These are phyloP conservation scores for Blastocystis sp. DNA, from an alignment of 352 stramenopile species.

Conservation along the genomic window DNA sequence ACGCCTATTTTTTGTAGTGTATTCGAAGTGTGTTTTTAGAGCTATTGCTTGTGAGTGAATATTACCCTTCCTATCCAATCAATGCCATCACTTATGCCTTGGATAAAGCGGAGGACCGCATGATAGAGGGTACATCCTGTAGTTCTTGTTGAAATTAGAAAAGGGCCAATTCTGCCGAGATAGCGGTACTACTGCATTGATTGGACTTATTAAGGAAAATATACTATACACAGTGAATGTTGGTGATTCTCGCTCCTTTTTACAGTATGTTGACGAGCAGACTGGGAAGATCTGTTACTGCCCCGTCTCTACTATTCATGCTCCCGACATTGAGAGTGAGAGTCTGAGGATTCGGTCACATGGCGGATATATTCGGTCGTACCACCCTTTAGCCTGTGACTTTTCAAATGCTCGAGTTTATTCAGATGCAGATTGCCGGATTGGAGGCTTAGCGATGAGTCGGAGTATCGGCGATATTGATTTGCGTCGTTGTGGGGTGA, in stretches of 20 bases:
- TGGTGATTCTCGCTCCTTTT: background rate
- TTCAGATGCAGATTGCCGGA: background rate
- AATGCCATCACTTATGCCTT: background rate
- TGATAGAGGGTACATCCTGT: background rate
- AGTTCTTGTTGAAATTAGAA: background rate
- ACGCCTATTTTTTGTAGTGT: background rate
- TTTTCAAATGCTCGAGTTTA: background rate
- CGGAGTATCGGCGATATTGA: background rate
- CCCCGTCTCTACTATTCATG: background rate
- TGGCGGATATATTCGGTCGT: background rate
- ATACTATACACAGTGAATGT: background rate
- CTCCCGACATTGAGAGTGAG: background rate
- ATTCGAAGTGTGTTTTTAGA: background rate
- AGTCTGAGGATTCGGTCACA: background rate
- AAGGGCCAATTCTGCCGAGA: background rate
- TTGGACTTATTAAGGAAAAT: background rate
- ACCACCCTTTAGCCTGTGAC: background rate
- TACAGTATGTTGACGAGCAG: background rate
- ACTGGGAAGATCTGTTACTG: background rate
- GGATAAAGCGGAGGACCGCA: background rate
- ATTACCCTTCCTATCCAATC: background rate
- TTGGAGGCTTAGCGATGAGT: background rate
- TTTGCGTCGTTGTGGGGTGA: background rate
- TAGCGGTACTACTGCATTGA: background rate
- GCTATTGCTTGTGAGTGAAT: background rate